phyloP scores from a whole-genome alignment of 2,329 filamentous ascomycete genomes.

The Didymella sp. region DNA sequence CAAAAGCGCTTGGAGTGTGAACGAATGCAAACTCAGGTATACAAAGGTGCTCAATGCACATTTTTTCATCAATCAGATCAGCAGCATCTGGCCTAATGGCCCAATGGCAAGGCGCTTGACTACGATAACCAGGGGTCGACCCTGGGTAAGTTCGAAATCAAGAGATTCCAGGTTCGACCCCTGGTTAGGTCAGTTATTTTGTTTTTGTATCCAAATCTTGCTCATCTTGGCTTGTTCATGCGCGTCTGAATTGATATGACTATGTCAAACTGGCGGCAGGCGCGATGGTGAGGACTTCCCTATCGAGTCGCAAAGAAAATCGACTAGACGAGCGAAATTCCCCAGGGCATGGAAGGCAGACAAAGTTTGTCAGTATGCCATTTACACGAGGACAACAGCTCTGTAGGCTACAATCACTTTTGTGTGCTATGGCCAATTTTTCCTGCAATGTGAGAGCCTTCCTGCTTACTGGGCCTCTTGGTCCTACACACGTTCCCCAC shows the following conservation, averaged over 20 bases:
- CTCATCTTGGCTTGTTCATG: no score
- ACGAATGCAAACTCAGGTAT: background rate
- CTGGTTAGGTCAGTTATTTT: constrained; percentile 1
- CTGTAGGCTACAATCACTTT: no score
- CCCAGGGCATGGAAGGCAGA: no score
- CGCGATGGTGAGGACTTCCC: background rate
- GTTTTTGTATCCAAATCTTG: no score
- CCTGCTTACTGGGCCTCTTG: background rate
- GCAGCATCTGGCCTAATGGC: constrained; percentile 49
- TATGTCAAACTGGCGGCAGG: background rate
- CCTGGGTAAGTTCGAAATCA: constrained; percentile 32
- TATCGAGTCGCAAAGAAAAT: no score
- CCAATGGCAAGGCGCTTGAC: constrained; percentile 66
- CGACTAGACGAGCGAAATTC: no score
- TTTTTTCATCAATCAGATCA: background rate
- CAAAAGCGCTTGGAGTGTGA: no score
- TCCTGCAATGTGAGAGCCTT: background rate
- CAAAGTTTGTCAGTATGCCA: no score
- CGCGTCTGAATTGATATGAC: background rate
- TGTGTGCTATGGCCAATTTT: no score
- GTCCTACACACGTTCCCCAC: no score
- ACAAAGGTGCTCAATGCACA: fast-evolving
- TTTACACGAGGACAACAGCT: no score
- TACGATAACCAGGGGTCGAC: no score
- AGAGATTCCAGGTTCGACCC: constrained; percentile 38